Conservation (phyloP, 2,329 filamentous ascomycete genomes). For the Davidsoniella neocaledoniae region DNA sequence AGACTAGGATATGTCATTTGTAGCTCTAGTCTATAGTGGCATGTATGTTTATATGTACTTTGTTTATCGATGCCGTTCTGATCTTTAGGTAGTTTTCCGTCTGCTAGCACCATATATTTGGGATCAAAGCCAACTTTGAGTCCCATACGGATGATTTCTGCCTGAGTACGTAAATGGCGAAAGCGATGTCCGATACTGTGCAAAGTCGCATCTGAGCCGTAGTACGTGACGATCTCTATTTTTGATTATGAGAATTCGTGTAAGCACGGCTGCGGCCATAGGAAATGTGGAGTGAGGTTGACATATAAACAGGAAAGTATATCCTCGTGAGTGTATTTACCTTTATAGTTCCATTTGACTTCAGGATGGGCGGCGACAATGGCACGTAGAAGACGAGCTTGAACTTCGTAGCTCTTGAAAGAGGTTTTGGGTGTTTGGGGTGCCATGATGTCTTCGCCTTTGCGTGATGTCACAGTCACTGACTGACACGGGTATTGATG, state of each 20-base stretch:
- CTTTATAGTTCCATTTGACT: slow-evolving; percentile 42
- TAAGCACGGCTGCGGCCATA: neutral
- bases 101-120: slow-evolving; percentile 24
- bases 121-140: slow-evolving; percentile 24
- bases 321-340: slow-evolving; percentile 24
- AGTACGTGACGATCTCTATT: slow-evolving; percentile 30
- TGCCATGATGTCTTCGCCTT: slow-evolving; percentile 23
- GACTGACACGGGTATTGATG: too few relatives aligned
- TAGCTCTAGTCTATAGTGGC: too few relatives aligned
- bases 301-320: neutral
- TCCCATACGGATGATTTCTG: slow-evolving; percentile 22
- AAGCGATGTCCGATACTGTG: slow-evolving; percentile 35
- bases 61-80: slow-evolving; percentile 24
- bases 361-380: slow-evolving; percentile 40
- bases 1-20: neutral
- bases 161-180: slow-evolving; percentile 28
- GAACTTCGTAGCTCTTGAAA: slow-evolving; percentile 43
- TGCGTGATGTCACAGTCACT: too few relatives aligned
- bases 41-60: slow-evolving; percentile 20
- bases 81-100: slow-evolving; percentile 21
- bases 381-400: slow-evolving; percentile 42
- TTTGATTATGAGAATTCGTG: neutral
- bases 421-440: slow-evolving; percentile 28
- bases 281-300: neutral
- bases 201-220: slow-evolving; percentile 32